Percentiles rank a stretch among this genome's conserved stretches.
phyloP scores from a whole-genome alignment of 805 yeast genomes.

The Wickerhamiella bombiphila region DNA sequence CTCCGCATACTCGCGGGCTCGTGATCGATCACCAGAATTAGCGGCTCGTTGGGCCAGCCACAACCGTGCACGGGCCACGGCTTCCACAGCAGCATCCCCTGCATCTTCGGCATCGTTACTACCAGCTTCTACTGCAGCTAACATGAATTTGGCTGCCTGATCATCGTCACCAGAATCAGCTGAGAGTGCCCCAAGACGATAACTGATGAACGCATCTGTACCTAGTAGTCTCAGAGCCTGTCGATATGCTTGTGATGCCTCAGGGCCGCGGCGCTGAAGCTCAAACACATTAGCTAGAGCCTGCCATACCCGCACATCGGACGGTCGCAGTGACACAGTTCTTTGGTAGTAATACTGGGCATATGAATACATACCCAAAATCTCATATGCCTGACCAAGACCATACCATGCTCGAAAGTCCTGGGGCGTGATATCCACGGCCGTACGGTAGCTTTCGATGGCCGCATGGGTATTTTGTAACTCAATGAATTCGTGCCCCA shows the following conservation, averaged over 20 bases:
- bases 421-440: slow-evolving; percentile 74
- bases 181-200: slow-evolving; percentile 52
- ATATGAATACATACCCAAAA: slow-evolving; percentile 84
- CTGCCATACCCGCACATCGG: slow-evolving; percentile 91
- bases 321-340: slow-evolving; percentile 76
- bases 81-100: slow-evolving; percentile 24
- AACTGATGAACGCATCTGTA: slow-evolving; percentile 41
- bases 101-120: slow-evolving; percentile 22
- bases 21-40: slow-evolving; percentile 39
- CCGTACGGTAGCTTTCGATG: slow-evolving; percentile 84
- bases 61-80: slow-evolving; percentile 66
- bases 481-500: slow-evolving; percentile 98
- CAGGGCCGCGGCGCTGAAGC: slow-evolving; percentile 51
- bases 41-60: slow-evolving; percentile 73
- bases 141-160: slow-evolving; percentile 51
- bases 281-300: slow-evolving; percentile 86
- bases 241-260: slow-evolving; percentile 67
- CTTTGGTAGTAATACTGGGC: slow-evolving; percentile 85
- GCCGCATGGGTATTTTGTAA: slow-evolving; percentile 95
- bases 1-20: slow-evolving; percentile 59
- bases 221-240: slow-evolving; percentile 54
- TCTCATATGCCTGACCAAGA: slow-evolving; percentile 94
- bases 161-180: slow-evolving; percentile 39
- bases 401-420: slow-evolving; percentile 99
- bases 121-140: slow-evolving; percentile 38